Base-by-base conservation (phyloP, 148 eudicot species). In the Fallopia convolvulus region DNA sequence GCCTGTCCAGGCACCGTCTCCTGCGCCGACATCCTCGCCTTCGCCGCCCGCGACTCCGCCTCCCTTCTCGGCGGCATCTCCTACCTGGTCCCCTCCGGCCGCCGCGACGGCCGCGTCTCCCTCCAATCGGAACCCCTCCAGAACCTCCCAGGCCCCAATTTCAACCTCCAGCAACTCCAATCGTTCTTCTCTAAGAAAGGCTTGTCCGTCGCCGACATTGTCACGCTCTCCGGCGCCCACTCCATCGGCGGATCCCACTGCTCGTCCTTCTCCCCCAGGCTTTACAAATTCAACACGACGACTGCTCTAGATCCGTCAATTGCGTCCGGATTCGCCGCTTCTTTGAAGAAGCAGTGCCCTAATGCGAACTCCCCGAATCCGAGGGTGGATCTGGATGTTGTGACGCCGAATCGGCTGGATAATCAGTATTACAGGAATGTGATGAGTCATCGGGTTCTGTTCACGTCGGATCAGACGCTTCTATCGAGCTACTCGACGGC, bases 1-100 rank as follows among this genome's bases (percentile, higher is more conserved):
- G 15, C 41, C 0, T 88, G 90, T 53, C 90, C 90, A 0, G 10
- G 46, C 0, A 78, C 71, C 4, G 89, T 88, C 53, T 83, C 85
- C 0, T 85, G 90, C 33, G 82, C 88, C 0, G 90, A 87, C 70
- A 72, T 83, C 8, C 47, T 87, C 1, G 88, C 90, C 48, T 87
- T 85, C 18, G 90, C 90, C 0, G 90, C 90, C 11, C 84, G 87
- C 4, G 89, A 87, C 79, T 77, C 84, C 58, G 77, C 82, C 26
- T 56, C 18, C 42, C 76, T 46, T 33, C 79, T 74, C 0, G 86
- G 89, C 8, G 42, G 74, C 4, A 79, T 85, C 7, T 0, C 63
- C 58, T 87, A 85, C 74, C 20, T 18, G 0, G 88, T 88, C 18
- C 85, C 81, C 2, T 76, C 85, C 0, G 88, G 88, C 0, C 85